These are phyloP conservation scores for Candolleomyces eurysporus DNA, from an alignment of 768 basidiomycete genomes.

Conservation along the genomic window DNA sequence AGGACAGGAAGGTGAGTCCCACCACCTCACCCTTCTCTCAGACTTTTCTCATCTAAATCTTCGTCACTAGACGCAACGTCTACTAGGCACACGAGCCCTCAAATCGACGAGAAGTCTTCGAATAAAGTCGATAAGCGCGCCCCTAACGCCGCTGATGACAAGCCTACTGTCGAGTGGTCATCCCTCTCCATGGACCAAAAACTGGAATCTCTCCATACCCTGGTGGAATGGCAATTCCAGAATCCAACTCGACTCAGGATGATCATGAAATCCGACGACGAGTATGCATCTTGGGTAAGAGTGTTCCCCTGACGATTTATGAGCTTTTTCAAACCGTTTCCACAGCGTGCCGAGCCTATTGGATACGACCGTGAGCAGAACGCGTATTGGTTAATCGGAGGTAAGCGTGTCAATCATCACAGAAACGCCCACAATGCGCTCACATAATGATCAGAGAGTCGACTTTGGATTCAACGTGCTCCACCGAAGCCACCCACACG, in stretches of 20 bases:
- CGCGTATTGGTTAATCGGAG: conserved; percentile 84
- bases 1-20: not conserved
- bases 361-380: conserved; percentile 79
- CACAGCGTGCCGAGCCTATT: conserved; percentile 79
- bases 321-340: conserved; percentile 2
- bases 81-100: not conserved
- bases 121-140: conserved; percentile 7
- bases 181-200: conserved; percentile 69
- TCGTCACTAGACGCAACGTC: too few relatives aligned
- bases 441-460: conserved; percentile 50
- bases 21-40: not conserved
- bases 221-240: conserved; percentile 88
- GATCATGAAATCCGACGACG: conserved; percentile 79
- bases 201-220: conserved; percentile 68
- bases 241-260: conserved; percentile 67
- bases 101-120: not conserved
- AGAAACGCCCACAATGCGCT: conserved; percentile 2
- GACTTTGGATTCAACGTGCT: conserved; percentile 84
- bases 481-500: conserved; percentile 47
- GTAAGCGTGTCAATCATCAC: conserved; percentile 34
- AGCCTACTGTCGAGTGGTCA: conserved; percentile 61
- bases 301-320: conserved; percentile 8
- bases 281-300: conserved; percentile 70
- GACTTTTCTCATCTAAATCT: not conserved
- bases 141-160: conserved; percentile 14